Conservation (phyloP, 345 rosid species). For the Boechera retrofracta region DNA sequence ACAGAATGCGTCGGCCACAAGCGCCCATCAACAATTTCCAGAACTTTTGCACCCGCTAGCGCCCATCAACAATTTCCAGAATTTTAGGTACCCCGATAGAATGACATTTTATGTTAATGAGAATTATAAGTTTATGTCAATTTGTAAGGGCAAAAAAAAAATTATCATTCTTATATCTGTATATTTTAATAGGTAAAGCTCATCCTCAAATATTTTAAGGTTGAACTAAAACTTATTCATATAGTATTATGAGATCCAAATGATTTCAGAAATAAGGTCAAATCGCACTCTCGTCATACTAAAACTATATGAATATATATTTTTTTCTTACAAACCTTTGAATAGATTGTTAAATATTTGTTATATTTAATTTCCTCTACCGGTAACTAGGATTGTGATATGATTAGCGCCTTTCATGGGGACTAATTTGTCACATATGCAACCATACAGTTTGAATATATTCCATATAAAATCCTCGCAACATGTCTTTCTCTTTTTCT, state of each 20-base stretch:
- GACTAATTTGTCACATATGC: conserved; percentile 21
- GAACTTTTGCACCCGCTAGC: neutral
- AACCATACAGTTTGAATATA: conserved; percentile 41
- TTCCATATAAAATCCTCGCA: conserved; percentile 20
- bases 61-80: neutral
- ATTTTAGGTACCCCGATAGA: conserved; percentile 13
- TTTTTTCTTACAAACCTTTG: too few species aligned
- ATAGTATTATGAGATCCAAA: too few species aligned
- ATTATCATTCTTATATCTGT: too few species aligned
- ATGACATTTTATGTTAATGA: neutral
- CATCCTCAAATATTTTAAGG: neutral
- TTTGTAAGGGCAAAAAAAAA: neutral
- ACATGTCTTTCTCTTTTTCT: conserved; percentile 23
- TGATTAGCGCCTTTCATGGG: conserved; percentile 24
- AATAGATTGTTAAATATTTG: neutral
- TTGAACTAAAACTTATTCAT: too few species aligned
- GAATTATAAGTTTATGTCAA: neutral
- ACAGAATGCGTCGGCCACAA: conserved; percentile 36
- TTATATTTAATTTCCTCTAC: neutral
- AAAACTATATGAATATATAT: too few species aligned
- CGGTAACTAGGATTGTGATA: conserved; percentile 32
- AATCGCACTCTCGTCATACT: too few species aligned
- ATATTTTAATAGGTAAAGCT: neutral
- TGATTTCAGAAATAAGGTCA: too few species aligned
- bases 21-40: neutral